phyloP scores from a whole-genome alignment of 2,329 filamentous ascomycete species.

The Colletotrichum eleusines region DNA sequence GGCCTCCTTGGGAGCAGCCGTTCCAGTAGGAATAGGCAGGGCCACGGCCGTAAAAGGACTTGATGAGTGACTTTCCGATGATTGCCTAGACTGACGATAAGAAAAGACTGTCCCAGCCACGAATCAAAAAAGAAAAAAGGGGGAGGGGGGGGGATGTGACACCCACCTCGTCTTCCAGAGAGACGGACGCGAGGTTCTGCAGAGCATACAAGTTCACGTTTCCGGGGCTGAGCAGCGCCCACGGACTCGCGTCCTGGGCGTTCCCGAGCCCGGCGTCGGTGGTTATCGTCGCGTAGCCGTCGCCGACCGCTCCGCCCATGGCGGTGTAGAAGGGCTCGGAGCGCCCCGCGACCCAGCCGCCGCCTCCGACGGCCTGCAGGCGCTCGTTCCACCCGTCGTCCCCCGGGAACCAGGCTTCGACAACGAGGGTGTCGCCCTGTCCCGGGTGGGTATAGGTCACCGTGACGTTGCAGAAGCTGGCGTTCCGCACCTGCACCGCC shows the following conservation, averaged over 20 bases:
- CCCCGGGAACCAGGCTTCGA: conserved; percentile 46
- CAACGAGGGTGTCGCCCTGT: conserved; percentile 43
- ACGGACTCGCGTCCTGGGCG: conserved; percentile 11
- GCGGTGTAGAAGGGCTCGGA: conserved; percentile 19
- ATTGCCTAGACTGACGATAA: no score
- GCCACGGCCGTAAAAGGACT: conserved; percentile 60
- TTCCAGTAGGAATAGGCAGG: conserved; percentile 61
- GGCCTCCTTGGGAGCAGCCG: conserved; percentile 67
- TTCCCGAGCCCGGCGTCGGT: conserved; percentile 43
- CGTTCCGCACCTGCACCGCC: conserved; percentile 14
- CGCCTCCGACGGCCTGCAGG: conserved; percentile 49
- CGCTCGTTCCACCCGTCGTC: conserved; percentile 48
- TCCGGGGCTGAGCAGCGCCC: conserved; percentile 42
- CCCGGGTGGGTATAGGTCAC: conserved; percentile 47
- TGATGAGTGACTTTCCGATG: conserved; percentile 60
- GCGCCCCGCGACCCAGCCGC: conserved; percentile 47
- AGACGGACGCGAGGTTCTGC: conserved; percentile 52
- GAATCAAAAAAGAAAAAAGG: no score
- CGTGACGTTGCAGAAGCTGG: conserved; percentile 48
- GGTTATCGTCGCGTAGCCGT: conserved; percentile 43
- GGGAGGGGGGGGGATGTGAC: no score
- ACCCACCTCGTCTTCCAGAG: conserved; percentile 51
- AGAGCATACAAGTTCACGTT: conserved; percentile 45
- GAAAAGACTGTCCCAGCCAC: no score
- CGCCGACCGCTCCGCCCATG: conserved; percentile 41